These are phyloP conservation scores for Coemansia sp. DNA, from an alignment of 192 early-diverging fungal species.

Conservation along the genomic window DNA sequence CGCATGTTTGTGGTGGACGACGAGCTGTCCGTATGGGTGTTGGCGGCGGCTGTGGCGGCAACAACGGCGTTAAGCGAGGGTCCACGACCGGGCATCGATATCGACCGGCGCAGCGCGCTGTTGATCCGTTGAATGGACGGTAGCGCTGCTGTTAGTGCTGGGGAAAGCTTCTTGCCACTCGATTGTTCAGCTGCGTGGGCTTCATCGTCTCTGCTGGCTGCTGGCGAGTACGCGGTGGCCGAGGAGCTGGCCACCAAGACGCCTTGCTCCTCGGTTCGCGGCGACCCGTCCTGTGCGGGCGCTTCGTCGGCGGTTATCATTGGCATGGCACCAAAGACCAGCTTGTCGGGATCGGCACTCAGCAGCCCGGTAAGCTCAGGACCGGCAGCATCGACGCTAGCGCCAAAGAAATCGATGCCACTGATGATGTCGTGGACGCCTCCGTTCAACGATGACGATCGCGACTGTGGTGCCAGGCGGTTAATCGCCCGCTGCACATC, in stretches of 20 bases:
- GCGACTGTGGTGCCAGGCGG: slow-evolving; percentile 33
- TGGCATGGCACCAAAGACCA: slow-evolving; percentile 27
- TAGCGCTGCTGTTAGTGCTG: slow-evolving; percentile 3
- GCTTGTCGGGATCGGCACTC: slow-evolving; percentile 34
- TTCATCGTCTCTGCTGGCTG: background rate
- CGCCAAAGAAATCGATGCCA: slow-evolving; percentile 49
- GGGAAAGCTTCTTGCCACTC: background rate
- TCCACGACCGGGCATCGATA: slow-evolving; percentile 44
- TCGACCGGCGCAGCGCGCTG: slow-evolving; percentile 38
- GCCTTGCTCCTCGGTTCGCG: background rate
- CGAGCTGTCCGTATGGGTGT: background rate
- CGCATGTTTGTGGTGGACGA: slow-evolving; percentile 3
- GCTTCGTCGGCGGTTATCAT: background rate
- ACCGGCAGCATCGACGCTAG: slow-evolving; percentile 15
- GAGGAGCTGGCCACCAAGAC: slow-evolving; percentile 3
- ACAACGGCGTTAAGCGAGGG: background rate
- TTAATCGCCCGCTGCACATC: slow-evolving; percentile 37
- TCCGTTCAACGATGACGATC: background rate
- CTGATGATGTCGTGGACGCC: slow-evolving; percentile 36
- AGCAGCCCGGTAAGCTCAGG: slow-evolving; percentile 52
- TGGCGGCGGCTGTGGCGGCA: slow-evolving; percentile 4
- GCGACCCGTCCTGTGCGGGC: background rate
- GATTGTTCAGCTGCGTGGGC: background rate
- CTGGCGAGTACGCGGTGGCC: slow-evolving; percentile 16
- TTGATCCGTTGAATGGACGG: slow-evolving; percentile 17